Base-by-base conservation (phyloP, 495 filamentous ascomycete species). In the Aspergillus cavernicola region DNA sequence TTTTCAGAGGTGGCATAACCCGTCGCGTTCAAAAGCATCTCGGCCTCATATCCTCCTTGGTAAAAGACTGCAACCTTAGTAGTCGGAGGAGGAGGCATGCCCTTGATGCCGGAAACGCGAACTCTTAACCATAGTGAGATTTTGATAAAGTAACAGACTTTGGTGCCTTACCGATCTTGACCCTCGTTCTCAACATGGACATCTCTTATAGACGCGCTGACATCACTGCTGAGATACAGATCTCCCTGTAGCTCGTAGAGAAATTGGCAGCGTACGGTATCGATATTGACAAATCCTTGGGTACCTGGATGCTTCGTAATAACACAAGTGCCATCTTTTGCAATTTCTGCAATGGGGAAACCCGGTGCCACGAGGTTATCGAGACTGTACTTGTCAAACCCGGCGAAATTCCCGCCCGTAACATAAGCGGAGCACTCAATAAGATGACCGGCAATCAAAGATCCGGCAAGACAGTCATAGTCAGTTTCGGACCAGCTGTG, bases 241-340 rank as follows among this genome's bases (percentile, higher is more conserved):
- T 63, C 69, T 0, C 81, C 80, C 49, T 82, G 80, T 15, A 83
- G 65, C 60, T 84, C 80, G 53, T 84, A 84, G 16, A 83, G 52
- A 7, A 82, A 64, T 47, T 82, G 76, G 36, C 64, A 71, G 12
- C 68, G 72, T 12, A 77, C 64, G 0, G 76, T 80, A 11, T 73
- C 76, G 12, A 42, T 53, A 22, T 48, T 60, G 0, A 71, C 57
- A 11, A 66, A 45, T 1, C 68, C 66, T n/a, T 58, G 48, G 0
- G 57, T 63, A 3, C 24, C 38, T 2, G 26, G 23, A 49, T 67
- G 68, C 32, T 66, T 69, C 0, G 61, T 58, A 15, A 67, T 53
- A 15, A 74, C 54, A 35, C 65, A 71, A 1, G 59, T 57, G 0
- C 69, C 69, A 47, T 67, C 57, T 0, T 7, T n/a, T 10, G 23